Evolutionary conservation across 2,329 filamentous ascomycete species (phyloP).

Genomic region (Stemphylium vesicarium): DNA sequence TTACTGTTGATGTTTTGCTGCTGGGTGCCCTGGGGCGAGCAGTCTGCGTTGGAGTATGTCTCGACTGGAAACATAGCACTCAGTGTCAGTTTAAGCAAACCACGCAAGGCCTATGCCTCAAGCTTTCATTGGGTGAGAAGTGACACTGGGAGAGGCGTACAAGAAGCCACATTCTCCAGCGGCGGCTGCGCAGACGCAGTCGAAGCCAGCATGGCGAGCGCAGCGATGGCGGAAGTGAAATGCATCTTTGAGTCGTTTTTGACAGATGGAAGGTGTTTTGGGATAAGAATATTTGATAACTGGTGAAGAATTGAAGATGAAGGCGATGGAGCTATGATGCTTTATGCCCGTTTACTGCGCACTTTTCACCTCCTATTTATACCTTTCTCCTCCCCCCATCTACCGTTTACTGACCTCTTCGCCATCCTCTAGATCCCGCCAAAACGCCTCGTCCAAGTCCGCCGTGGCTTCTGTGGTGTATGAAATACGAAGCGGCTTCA

Average conservation of each 20-base stretch:
- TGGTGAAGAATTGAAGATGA: neutral
- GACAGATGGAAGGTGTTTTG: neutral
- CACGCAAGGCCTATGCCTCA: no score
- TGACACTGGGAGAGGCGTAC: neutral
- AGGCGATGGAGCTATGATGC: neutral
- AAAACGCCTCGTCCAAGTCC: neutral
- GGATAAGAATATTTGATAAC: neutral
- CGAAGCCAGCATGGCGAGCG: slow-evolving; percentile 7
- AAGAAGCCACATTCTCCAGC: slow-evolving; percentile 10
- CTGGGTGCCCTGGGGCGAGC: neutral
- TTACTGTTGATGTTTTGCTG: slow-evolving; percentile 12
- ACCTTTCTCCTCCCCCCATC: neutral
- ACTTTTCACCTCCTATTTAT: neutral
- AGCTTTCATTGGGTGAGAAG: neutral
- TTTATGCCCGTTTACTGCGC: neutral
- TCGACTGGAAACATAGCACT: neutral
- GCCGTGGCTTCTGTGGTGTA: slow-evolving; percentile 1
- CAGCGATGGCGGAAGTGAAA: slow-evolving; percentile 7
- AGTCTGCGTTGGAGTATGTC: slow-evolving; percentile 1
- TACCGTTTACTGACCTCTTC: neutral
- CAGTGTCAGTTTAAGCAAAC: no score
- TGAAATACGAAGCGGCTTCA: slow-evolving; percentile 2
- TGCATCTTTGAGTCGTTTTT: slow-evolving; percentile 5
- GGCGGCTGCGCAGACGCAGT: slow-evolving; percentile 5
- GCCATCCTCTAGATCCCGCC: neutral